Evolutionary conservation across 2,329 filamentous ascomycete genomes (phyloP).

Genomic region (Lachnellula arida): DNA sequence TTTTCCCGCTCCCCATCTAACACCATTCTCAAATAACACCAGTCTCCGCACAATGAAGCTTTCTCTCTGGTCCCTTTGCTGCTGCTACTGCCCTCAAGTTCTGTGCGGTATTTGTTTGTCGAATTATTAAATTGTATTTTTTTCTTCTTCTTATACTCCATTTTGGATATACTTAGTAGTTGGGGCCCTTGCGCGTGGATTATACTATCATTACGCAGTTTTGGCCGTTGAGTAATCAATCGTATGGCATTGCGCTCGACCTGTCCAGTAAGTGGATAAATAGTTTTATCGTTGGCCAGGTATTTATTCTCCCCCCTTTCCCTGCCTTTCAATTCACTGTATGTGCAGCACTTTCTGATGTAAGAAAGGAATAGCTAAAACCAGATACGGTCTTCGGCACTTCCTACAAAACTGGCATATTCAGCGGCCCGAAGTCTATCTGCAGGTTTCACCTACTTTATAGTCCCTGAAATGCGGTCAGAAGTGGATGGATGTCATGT

Average conservation of each 20-base stretch:
- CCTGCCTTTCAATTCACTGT: not conserved
- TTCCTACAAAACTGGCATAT: conserved; percentile 55
- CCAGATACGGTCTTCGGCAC: conserved; percentile 62
- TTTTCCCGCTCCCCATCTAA: conserved; percentile 1
- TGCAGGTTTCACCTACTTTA: conserved; percentile 48
- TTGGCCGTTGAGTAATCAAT: conserved; percentile 64
- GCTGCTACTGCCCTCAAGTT: not conserved
- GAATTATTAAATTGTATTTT: not conserved
- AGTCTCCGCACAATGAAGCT: conserved; percentile 5
- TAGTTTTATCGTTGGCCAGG: conserved; percentile 60
- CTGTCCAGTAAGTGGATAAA: conserved; percentile 60
- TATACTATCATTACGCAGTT: conserved; percentile 34
- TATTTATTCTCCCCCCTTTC: conserved; percentile 35
- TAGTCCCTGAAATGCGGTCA: conserved; percentile 48
- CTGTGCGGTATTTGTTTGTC: not conserved
- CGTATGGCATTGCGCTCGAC: conserved; percentile 67
- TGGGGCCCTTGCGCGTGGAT: conserved; percentile 76
- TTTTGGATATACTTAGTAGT: conserved; percentile 70
- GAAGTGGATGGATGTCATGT: conserved; percentile 54
- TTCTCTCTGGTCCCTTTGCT: conserved; percentile 1
- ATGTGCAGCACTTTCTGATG: not conserved
- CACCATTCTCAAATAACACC: not conserved
- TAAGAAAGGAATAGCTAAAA: conserved; percentile 48
- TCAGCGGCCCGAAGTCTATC: conserved; percentile 61
- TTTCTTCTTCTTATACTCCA: conserved; percentile 54